Percentiles rank a stretch among this genome's conserved stretches.
These are phyloP conservation scores for Gaertneriomyces sp. DNA, from an alignment of 192 early-diverging fungal species.

Conservation along the genomic window DNA sequence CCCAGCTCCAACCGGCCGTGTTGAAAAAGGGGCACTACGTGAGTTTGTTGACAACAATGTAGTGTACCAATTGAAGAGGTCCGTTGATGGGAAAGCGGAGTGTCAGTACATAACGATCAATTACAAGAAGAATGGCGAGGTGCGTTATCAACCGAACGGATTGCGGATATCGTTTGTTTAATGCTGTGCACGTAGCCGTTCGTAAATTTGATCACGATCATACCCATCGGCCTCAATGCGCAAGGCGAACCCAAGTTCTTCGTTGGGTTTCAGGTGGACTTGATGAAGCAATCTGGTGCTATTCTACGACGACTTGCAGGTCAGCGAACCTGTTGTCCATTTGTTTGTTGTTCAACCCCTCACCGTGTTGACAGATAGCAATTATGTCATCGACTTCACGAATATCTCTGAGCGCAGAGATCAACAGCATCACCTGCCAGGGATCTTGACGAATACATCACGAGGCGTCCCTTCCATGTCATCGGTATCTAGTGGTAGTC, in stretches of 20 bases:
- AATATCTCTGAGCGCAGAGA: background rate
- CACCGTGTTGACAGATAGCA: constrained; percentile 3
- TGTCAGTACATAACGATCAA: constrained; percentile 61
- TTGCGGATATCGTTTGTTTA: background rate
- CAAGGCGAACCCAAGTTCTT: constrained; percentile 41
- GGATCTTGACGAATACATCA: too few species aligned
- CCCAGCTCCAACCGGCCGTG: constrained; percentile 44
- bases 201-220: constrained; percentile 62
- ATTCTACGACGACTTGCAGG: constrained; percentile 53
- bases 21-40: constrained; percentile 45
- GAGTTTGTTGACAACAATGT: constrained; percentile 54
- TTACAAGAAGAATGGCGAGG: constrained; percentile 61
- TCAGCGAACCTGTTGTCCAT: constrained; percentile 5
- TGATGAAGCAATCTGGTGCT: constrained; percentile 58
- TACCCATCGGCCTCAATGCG: constrained; percentile 48
- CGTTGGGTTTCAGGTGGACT: constrained; percentile 63
- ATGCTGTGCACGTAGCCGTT: constrained; percentile 40
- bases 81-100: constrained; percentile 47
- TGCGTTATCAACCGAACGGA: constrained; percentile 4
- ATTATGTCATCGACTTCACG: constrained; percentile 20
- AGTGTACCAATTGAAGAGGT: constrained; percentile 51
- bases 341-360: background rate
- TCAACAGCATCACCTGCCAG: too few species aligned
- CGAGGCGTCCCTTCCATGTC: too few species aligned
- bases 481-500: too few species aligned